Evolutionary conservation across 805 yeast species (phyloP).

Genomic region (Tetrapisispora nanseiensis): DNA sequence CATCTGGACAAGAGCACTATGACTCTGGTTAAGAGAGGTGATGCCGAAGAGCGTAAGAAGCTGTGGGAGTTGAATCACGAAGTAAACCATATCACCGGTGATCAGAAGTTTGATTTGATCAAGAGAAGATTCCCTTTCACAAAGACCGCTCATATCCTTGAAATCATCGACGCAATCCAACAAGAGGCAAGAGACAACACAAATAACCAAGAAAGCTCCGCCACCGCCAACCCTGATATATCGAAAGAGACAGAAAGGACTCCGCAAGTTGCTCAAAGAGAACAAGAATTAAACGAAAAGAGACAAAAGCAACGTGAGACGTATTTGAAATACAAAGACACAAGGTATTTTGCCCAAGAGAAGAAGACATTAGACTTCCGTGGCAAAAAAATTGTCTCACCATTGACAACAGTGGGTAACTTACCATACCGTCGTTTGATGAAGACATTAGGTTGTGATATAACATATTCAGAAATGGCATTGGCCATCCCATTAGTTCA

Average conservation of each 20-base stretch:
- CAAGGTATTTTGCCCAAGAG: conserved; percentile 70
- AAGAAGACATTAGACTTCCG: conserved; percentile 63
- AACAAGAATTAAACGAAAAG: conserved; percentile 25
- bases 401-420: conserved; percentile 95
- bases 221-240: conserved; percentile 4
- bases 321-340: conserved; percentile 48
- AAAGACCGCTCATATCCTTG: conserved; percentile 46
- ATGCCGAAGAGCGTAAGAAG: conserved; percentile 28
- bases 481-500: conserved; percentile 73
- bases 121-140: conserved; percentile 52
- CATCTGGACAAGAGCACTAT: conserved; percentile 47
- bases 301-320: conserved; percentile 26
- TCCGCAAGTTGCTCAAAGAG: conserved; percentile 18
- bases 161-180: conserved; percentile 54
- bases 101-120: conserved; percentile 27
- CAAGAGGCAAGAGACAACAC: conserved; percentile 24
- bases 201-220: too few species aligned
- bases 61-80: conserved; percentile 38
- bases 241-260: conserved; percentile 1
- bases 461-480: conserved; percentile 95
- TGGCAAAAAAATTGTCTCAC: conserved; percentile 81
- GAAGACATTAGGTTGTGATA: conserved; percentile 84
- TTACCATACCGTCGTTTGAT: conserved; percentile 89
- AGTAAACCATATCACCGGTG: conserved; percentile 49
- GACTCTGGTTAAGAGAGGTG: conserved; percentile 28